Conservation (phyloP, 176 grass and related monocot genomes). For the Oryza coarctata region DNA sequence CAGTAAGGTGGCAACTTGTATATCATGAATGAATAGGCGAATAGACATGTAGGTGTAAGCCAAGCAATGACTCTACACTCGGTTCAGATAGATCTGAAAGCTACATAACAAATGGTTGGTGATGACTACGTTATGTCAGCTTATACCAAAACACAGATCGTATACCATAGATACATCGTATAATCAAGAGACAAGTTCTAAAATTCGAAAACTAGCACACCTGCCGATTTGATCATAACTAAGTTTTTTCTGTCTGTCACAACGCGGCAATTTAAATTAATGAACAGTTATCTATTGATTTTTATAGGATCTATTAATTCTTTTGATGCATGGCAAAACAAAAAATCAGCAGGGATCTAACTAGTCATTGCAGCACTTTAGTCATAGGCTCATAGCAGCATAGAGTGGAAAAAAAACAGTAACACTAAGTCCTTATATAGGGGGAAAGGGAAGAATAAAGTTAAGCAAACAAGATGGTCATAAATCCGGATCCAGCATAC, state of each 20-base stretch:
- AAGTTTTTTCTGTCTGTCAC: conserved; percentile 2
- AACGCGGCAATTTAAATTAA: background rate
- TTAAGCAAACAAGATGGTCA: background rate
- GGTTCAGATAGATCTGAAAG: background rate
- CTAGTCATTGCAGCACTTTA: background rate
- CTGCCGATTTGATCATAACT: background rate
- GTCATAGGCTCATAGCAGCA: background rate
- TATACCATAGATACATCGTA: background rate
- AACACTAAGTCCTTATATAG: background rate
- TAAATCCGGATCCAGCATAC: conserved; percentile 34
- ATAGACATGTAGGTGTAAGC: background rate
- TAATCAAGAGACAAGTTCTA: background rate
- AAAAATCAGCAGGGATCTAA: conserved; percentile 10
- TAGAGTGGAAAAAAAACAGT: conserved; percentile 12
- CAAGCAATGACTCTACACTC: background rate
- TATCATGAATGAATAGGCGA: background rate
- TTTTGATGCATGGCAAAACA: conserved; percentile 13
- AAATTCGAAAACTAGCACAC: background rate
- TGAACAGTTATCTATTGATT: background rate
- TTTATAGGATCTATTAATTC: background rate
- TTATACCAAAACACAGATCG: background rate
- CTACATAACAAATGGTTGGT: background rate
- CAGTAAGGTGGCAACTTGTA: conserved; percentile 2
- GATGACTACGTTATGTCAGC: background rate
- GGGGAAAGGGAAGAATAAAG: background rate